Percentiles rank a stretch among this genome's conserved stretches.
phyloP scores from a whole-genome alignment of 1,284 basidiomycete species.

The Fomes fomentarius region DNA sequence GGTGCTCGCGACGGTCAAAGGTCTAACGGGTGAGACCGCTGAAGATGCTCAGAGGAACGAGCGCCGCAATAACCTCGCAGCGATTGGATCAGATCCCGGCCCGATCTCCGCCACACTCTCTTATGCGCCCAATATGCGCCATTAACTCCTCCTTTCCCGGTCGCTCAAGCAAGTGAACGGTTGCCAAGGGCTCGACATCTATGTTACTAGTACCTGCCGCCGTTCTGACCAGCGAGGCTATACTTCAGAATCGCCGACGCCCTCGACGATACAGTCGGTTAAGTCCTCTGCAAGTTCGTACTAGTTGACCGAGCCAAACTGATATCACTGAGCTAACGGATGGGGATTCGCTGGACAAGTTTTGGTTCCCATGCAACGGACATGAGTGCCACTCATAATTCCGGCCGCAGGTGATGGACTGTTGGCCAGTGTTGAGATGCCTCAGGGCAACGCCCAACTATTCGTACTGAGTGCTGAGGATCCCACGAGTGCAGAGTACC shows the following conservation, averaged over 20 bases:
- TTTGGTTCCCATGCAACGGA: constrained; percentile 16
- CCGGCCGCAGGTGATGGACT: background rate
- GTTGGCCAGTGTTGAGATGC: constrained; percentile 2
- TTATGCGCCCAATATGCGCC: too few species aligned
- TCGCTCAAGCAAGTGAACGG: too few species aligned
- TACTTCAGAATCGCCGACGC: too few species aligned
- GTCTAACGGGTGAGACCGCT: background rate
- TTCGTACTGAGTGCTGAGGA: background rate
- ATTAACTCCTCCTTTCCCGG: too few species aligned
- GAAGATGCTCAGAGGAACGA: too few species aligned
- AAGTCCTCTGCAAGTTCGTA: background rate
- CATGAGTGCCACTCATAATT: background rate
- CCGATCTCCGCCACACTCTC: background rate
- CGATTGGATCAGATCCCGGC: background rate
- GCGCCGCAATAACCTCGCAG: background rate
- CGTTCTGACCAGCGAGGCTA: too few species aligned
- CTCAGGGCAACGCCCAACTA: background rate
- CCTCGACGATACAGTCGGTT: too few species aligned
- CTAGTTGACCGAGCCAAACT: too few species aligned
- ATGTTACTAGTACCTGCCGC: too few species aligned
- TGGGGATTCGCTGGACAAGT: background rate
- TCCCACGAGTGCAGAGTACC: constrained; percentile 1
- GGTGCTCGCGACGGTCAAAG: background rate
- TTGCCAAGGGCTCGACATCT: too few species aligned
- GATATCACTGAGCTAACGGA: too few species aligned